These are phyloP conservation scores for Leccinum arenicola DNA, from an alignment of 768 basidiomycete genomes.

Conservation along the genomic window DNA sequence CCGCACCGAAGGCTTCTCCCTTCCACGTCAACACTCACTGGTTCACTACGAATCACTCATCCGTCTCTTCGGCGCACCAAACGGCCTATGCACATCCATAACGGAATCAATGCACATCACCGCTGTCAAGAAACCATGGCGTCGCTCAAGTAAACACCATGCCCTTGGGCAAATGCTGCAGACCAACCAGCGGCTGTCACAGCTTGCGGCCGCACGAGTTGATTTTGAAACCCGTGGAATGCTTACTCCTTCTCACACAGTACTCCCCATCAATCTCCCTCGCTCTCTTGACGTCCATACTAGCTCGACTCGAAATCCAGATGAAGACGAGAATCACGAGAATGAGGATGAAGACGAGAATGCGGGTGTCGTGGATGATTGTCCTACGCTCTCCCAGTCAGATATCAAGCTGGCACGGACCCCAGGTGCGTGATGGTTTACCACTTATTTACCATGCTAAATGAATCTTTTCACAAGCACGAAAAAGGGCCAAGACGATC, in stretches of 20 bases:
- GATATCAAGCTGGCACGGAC: no score
- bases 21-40: no score
- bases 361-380: no score
- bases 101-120: no score
- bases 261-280: neutral
- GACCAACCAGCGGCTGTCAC: neutral
- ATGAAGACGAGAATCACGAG: neutral
- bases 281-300: neutral
- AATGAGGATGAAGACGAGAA: no score
- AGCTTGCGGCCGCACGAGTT: neutral
- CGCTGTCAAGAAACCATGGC: no score
- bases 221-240: neutral
- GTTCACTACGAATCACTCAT: no score
- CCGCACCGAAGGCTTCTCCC: no score
- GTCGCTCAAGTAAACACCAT: no score
- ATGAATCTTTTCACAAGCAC: neutral
- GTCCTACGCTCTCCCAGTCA: no score
- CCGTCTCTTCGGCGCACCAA: no score
- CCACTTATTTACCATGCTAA: neutral
- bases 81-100: no score
- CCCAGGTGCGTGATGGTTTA: neutral
- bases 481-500: neutral
- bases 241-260: neutral
- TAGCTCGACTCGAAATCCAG: neutral
- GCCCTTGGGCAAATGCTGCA: slow-evolving; percentile 11